These are phyloP conservation scores for Leishmania arabica DNA, from an alignment of 208 protist genomes.

Conservation along the genomic window DNA sequence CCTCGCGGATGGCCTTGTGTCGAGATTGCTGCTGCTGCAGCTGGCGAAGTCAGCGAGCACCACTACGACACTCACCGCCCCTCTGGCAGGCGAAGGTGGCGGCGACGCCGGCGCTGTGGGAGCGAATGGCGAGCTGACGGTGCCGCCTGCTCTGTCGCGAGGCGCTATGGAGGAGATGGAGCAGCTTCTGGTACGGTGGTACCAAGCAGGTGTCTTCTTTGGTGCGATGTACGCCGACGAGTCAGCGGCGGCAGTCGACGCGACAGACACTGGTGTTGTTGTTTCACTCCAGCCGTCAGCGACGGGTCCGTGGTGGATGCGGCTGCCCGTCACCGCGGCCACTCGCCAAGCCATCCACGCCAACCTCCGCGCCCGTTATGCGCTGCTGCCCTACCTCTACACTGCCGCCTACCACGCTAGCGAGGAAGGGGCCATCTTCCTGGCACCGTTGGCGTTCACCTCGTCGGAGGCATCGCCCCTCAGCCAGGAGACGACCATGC, in stretches of 20 bases:
- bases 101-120: neutral
- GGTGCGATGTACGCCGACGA: constrained; percentile 96
- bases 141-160: neutral
- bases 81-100: neutral
- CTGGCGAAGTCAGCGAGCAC: neutral
- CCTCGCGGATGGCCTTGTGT: constrained; percentile 88
- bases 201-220: constrained; percentile 89
- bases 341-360: constrained; percentile 14
- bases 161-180: constrained; percentile 24
- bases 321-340: constrained; percentile 2
- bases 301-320: constrained; percentile 28
- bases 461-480: constrained; percentile 27
- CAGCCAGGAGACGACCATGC: neutral
- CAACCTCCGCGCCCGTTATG: constrained; percentile 75
- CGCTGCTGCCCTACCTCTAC: constrained; percentile 96
- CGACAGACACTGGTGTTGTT: constrained; percentile 43
- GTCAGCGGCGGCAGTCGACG: constrained; percentile 71
- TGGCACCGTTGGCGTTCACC: constrained; percentile 87
- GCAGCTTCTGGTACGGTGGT: constrained; percentile 96
- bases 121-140: neutral
- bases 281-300: neutral
- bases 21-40: neutral
- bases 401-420: constrained; percentile 85
- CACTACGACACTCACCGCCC: neutral
- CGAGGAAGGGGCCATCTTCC: constrained; percentile 63